Evolutionary conservation across 2,329 filamentous ascomycete genomes (phyloP).

Genomic region (Metarhizium sp.): DNA sequence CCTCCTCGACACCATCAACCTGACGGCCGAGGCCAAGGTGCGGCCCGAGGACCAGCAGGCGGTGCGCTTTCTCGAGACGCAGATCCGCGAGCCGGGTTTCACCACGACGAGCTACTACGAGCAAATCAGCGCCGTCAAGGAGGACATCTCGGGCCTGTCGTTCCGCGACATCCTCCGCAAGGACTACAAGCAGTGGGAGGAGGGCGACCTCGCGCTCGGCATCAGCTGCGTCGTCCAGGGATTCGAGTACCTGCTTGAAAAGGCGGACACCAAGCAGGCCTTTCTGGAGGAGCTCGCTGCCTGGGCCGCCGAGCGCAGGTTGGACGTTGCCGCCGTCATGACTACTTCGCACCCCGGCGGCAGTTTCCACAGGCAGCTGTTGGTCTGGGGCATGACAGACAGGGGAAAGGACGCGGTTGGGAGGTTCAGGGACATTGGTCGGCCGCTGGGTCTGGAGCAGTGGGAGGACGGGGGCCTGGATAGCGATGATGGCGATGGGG

Average conservation of each 20-base stretch:
- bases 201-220: conserved; percentile 49
- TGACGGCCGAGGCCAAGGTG: conserved; percentile 55
- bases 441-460: conserved; percentile 41
- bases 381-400: conserved; percentile 53
- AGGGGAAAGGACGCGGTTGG: conserved; percentile 39
- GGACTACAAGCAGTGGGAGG: conserved; percentile 76
- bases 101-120: conserved; percentile 47
- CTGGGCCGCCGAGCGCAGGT: conserved; percentile 45
- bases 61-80: conserved; percentile 47
- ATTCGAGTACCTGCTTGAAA: conserved; percentile 49
- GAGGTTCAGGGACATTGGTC: conserved; percentile 39
- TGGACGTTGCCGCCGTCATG: conserved; percentile 62
- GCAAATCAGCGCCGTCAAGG: conserved; percentile 54
- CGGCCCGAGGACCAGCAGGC: conserved; percentile 51
- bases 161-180: conserved; percentile 65
- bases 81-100: conserved; percentile 33
- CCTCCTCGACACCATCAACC: conserved; percentile 62
- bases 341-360: conserved; percentile 50
- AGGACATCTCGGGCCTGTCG: conserved; percentile 51
- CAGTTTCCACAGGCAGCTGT: conserved; percentile 54
- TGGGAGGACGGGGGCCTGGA: conserved; percentile 44
- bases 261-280: conserved; percentile 34
- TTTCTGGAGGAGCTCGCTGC: conserved; percentile 39
- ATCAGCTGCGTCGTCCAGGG: conserved; percentile 55
- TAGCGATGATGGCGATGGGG: conserved; percentile 15